A percentile compares a stretch with the other conserved stretches of the same genome.
Evolutionary conservation across 2,329 filamentous ascomycete genomes (phyloP).

Genomic region (Verticillium nubilum): DNA sequence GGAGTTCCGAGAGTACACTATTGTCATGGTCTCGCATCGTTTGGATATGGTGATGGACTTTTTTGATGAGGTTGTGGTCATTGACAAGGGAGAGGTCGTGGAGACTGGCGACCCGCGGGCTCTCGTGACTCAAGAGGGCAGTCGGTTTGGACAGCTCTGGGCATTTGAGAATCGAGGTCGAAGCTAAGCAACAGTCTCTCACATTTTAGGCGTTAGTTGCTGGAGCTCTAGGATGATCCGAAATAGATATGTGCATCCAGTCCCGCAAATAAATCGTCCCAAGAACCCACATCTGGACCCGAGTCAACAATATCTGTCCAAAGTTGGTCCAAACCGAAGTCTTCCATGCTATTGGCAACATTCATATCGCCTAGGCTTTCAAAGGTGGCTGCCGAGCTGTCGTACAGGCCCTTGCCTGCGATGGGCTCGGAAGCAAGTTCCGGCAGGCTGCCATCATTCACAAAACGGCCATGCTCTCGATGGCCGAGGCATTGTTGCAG

Average conservation of each 20-base stretch:
- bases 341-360: not conserved
- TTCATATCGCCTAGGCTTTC: too few relatives aligned
- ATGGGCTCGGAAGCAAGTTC: too few relatives aligned
- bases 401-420: too few relatives aligned
- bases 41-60: slow-evolving; percentile 47
- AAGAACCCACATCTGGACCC: slow-evolving; percentile 11
- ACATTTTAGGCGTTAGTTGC: not conserved
- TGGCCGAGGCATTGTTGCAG: slow-evolving; percentile 11
- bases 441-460: too few relatives aligned
- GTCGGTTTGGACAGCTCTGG: slow-evolving; percentile 25
- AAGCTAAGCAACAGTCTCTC: not conserved
- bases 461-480: too few relatives aligned
- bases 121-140: slow-evolving; percentile 15
- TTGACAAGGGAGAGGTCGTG: slow-evolving; percentile 41
- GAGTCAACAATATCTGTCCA: slow-evolving; percentile 15
- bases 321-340: slow-evolving; percentile 4
- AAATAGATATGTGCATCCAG: slow-evolving; percentile 17
- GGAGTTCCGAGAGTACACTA: slow-evolving; percentile 42
- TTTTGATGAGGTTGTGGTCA: slow-evolving; percentile 40
- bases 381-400: too few relatives aligned
- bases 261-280: slow-evolving; percentile 17
- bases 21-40: slow-evolving; percentile 43
- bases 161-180: slow-evolving; percentile 14
- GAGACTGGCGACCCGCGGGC: slow-evolving; percentile 16
- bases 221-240: slow-evolving; percentile 1